Evolutionary conservation across 192 early-diverging fungal species (phyloP), one percentile per base, ranked within the genome.

Genomic region (Tieghemiomyces parasiticus): DNA sequence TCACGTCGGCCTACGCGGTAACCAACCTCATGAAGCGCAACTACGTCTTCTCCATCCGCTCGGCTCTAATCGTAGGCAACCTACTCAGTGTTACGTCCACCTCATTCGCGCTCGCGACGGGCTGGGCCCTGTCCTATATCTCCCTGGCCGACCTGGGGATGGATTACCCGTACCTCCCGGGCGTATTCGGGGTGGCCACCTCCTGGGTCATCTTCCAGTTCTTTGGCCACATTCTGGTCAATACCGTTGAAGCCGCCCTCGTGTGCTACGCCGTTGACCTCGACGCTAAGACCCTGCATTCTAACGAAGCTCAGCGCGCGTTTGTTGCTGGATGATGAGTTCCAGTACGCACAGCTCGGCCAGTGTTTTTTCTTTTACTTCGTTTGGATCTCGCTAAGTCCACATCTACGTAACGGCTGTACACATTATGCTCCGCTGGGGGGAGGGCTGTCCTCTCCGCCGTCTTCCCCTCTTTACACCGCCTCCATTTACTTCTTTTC

Each of bases 181-280:
- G 56, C 28, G 34, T 58, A 16, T 42, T 58, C 29, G 56, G 56
- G 0, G 22, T 22, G 38, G 34, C 38, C 29, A 42, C 33, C 20
- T 22, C 56, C 34, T 58, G 38, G 32, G 20, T 58, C 24, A 42
- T 58, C 22, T 42, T 58, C n/a, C 56, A 58, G 26, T 58, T 58
- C 31, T 58, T 58, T 58, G 56, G 34, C 20, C 56, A 58, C 26
- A 58, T 58, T 35, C 29, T 58, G 26, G 56, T 58, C 13, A 58
- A 42, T 31, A 58, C 56, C 20, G 26, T 58, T 26, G 56, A 58
- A 26, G 32, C 56, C 26, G 26, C 38, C 31, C 13, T 58, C 2
- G 56, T 58, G 10, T 58, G 56, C 29, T 58, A 38, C 14, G 56
- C 56, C 22, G 29, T 58, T 12, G 56, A 58, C 33, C 35, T 34